Conservation (phyloP, 2,329 filamentous ascomycete genomes). For the Neocatenulostroma microsporum region DNA sequence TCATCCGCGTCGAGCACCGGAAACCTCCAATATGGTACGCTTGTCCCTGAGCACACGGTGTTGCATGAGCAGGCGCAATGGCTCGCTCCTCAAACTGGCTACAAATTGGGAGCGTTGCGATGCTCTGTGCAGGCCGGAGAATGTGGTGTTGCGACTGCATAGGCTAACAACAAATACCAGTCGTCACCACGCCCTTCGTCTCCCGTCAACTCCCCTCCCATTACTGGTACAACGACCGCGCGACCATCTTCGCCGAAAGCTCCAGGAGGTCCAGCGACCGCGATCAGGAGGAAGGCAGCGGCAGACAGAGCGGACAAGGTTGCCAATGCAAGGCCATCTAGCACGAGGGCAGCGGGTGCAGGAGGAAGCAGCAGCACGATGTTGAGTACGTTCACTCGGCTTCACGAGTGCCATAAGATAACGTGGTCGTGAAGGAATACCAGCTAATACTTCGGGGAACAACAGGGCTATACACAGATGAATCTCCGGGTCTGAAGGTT, state of each 20-base stretch:
- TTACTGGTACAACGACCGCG: slow-evolving; percentile 61
- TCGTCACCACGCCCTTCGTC: slow-evolving; percentile 30
- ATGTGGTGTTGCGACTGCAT: too few species aligned
- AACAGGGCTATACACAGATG: slow-evolving; percentile 88
- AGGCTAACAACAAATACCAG: slow-evolving; percentile 14
- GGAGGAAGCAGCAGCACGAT: slow-evolving; percentile 97
- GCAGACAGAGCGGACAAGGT: slow-evolving; percentile 97
- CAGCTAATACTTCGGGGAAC: slow-evolving; percentile 16
- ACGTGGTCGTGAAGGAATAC: neutral
- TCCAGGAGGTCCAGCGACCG: slow-evolving; percentile 88
- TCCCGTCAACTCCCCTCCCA: slow-evolving; percentile 44
- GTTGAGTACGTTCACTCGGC: slow-evolving; percentile 61
- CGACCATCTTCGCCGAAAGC: slow-evolving; percentile 81
- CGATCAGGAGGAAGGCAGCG: slow-evolving; percentile 88
- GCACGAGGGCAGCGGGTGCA: slow-evolving; percentile 85
- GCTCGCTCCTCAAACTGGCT: too few species aligned
- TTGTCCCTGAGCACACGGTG: too few species aligned
- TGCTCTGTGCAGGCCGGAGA: too few species aligned
- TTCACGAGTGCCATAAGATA: neutral
- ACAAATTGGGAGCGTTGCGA: too few species aligned
- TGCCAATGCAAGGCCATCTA: slow-evolving; percentile 85
- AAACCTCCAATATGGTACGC: too few species aligned
- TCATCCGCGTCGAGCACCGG: too few species aligned
- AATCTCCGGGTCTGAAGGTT: slow-evolving; percentile 94
- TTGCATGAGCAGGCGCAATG: too few species aligned